phyloP scores from a whole-genome alignment of 202 grass and related monocot species.

The Carex arenaria region DNA sequence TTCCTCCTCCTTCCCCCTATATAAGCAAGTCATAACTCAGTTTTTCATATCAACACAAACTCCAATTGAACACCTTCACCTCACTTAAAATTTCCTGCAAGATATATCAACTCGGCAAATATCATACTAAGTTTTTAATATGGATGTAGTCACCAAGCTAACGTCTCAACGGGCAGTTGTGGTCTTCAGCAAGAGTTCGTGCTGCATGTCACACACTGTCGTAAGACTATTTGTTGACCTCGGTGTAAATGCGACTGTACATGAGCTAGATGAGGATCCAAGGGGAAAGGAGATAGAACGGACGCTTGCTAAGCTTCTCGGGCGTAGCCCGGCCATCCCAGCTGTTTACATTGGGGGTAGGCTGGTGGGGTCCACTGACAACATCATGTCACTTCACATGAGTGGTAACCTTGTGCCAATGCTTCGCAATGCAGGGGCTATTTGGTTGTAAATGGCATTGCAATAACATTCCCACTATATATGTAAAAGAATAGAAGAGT shows the following conservation, averaged over 20 bases:
- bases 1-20: not conserved
- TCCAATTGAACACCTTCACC: not conserved
- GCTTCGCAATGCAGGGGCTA: constrained; percentile 49
- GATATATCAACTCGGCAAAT: not conserved
- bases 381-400: constrained; percentile 53
- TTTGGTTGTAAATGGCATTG: not conserved
- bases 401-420: constrained; percentile 40
- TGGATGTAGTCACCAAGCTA: constrained; percentile 44
- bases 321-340: constrained; percentile 41
- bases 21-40: not conserved
- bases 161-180: constrained; percentile 44
- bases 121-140: not conserved
- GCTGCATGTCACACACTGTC: constrained; percentile 65
- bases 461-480: not conserved
- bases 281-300: constrained; percentile 41
- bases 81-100: not conserved
- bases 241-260: constrained; percentile 43
- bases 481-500: too few relatives aligned
- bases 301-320: constrained; percentile 39
- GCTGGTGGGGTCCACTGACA: constrained; percentile 49
- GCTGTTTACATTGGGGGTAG: constrained; percentile 48
- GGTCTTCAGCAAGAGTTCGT: constrained; percentile 60
- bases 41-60: not conserved
- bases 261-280: constrained; percentile 43
- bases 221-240: constrained; percentile 38